Base-by-base conservation (phyloP, 208 protist species). In the Wallacemonas sp. region DNA sequence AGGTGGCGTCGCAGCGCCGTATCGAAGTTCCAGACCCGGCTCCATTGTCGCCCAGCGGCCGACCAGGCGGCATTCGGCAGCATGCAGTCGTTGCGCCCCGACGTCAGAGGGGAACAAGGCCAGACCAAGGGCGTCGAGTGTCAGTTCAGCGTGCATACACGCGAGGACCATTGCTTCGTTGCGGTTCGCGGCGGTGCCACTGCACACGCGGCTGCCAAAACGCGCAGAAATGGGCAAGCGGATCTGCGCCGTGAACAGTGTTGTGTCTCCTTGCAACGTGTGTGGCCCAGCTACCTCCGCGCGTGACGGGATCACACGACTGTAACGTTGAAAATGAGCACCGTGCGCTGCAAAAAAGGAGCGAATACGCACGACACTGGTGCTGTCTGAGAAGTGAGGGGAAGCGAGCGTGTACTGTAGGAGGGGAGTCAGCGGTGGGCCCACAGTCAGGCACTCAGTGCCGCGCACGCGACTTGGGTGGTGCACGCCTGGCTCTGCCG, bases 61-160 rank as follows among this genome's bases (percentile, higher is more conserved):
- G 19, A 91, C 81, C 41, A 68, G 68, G 22, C 69, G 66, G 39
- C 87, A 94, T 63, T 94, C 87, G 54, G 59, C 68, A 1, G 78
- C 86, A 61, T 96, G 91, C 17, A 24, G 13, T 4, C 62, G 46
- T 65, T 96, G 91, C 27, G 60, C 36, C 12, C 79, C 73, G 13
- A 19, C 44, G 54, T 64, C 58, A 17, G 42, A 36, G 0, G 87
- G 91, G 72, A 86, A 96, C 5, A 96, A 70, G 3, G 78, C 76
- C 36, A 93, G 71, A 19, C 91, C 91, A 1, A 93, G 66, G 13
- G 83, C 83, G 65, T 96, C 91, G 52, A 96, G 92, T 36, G 81
- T 92, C 30, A 96, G 85, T 72, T 96, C 87, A 1, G 91, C 91
- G 54, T 96, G 91, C 91, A 96, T 96, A 64, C 83, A 93, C 42